Percentiles rank a stretch among this genome's conserved stretches.
These are phyloP conservation scores for Bidens hawaiensis DNA, from an alignment of 140 eudicot species.

Conservation along the genomic window DNA sequence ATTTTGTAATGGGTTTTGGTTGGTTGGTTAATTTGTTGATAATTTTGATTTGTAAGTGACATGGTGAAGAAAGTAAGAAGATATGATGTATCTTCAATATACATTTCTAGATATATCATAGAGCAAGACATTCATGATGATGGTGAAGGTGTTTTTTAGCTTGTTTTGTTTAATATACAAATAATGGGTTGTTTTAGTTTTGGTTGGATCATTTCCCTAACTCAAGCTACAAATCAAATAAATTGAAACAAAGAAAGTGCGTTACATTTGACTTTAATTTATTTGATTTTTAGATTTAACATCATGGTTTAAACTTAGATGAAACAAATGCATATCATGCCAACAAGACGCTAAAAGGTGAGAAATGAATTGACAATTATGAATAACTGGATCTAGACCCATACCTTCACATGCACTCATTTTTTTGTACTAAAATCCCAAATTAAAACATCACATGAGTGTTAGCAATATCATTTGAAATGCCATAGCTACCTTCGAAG, in stretches of 20 bases:
- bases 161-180: neutral
- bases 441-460: neutral
- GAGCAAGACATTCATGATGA: slow-evolving; percentile 16
- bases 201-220: neutral
- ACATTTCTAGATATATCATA: slow-evolving; percentile 10
- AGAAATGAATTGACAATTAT: too few relatives aligned
- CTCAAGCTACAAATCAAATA: neutral
- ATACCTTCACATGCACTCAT: neutral
- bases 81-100: slow-evolving; percentile 21
- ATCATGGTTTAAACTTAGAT: too few relatives aligned
- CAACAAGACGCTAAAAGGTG: too few relatives aligned
- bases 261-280: too few relatives aligned
- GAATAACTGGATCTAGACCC: neutral
- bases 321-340: too few relatives aligned
- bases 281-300: too few relatives aligned
- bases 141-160: neutral
- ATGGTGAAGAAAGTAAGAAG: slow-evolving; percentile 26
- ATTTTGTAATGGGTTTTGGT: slow-evolving; percentile 19
- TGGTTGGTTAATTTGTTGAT: slow-evolving; percentile 24
- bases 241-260: too few relatives aligned
- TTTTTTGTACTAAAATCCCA: neutral
- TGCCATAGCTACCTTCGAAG: neutral
- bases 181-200: neutral
- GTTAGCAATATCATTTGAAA: neutral
- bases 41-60: slow-evolving; percentile 19